phyloP scores from a whole-genome alignment of 2,329 filamentous ascomycete species.

The Laburnicola sp. region DNA sequence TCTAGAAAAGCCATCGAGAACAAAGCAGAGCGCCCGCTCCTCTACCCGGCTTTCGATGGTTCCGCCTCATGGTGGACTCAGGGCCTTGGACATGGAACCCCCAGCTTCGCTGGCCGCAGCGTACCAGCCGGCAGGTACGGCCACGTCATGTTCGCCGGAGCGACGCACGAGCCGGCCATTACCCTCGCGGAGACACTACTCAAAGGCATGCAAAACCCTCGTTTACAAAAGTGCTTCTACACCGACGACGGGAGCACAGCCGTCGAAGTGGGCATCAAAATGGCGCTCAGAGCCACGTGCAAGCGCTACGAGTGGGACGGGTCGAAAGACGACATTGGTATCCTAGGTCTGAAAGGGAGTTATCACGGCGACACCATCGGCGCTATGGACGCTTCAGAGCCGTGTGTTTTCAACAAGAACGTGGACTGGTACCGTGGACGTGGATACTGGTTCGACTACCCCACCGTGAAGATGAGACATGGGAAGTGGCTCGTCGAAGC shows the following conservation, averaged over 20 bases:
- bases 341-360: slow-evolving; percentile 75
- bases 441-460: slow-evolving; percentile 81
- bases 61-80: slow-evolving; percentile 94
- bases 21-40: slow-evolving; percentile 40
- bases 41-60: slow-evolving; percentile 74
- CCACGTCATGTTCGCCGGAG: slow-evolving; percentile 84
- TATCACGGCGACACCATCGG: slow-evolving; percentile 90
- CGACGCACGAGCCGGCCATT: slow-evolving; percentile 77
- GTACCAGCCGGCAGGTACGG: slow-evolving; percentile 80
- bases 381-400: slow-evolving; percentile 83
- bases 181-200: slow-evolving; percentile 68
- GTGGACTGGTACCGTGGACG: slow-evolving; percentile 83
- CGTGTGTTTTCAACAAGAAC: slow-evolving; percentile 75
- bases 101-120: slow-evolving; percentile 72
- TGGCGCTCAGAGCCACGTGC: slow-evolving; percentile 73
- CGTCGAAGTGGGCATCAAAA: slow-evolving; percentile 82
- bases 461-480: slow-evolving; percentile 66
- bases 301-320: slow-evolving; percentile 68
- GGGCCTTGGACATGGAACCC: slow-evolving; percentile 81
- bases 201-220: slow-evolving; percentile 61
- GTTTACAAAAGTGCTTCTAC: slow-evolving; percentile 74
- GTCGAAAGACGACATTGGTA: slow-evolving; percentile 60
- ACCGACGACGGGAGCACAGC: slow-evolving; percentile 84
- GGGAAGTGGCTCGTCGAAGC: slow-evolving; percentile 68
- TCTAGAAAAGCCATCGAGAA: slow-evolving; percentile 13